Evolutionary conservation across 1,284 basidiomycete genomes (phyloP), one percentile per base, ranked within the genome.

Genomic region (Moniliophthora roreri): DNA sequence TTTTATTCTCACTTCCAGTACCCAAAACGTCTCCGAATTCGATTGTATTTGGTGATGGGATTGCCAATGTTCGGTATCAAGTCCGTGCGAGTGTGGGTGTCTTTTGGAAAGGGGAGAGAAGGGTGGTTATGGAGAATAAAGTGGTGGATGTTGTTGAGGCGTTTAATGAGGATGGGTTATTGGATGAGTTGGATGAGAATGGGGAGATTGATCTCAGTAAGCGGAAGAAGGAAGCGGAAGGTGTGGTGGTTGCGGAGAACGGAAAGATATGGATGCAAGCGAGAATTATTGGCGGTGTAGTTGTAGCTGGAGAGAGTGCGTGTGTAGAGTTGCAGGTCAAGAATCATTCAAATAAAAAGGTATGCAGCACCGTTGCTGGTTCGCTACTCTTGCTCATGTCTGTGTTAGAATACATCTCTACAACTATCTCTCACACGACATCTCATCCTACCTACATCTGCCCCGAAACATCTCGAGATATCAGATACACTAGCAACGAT

Each of bases 201-300:
- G 34, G 78, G 26, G 28, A 32, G 28, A 32, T 32, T 6, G 28
- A 32, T 32, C 7, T 6, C 7, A 11, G 28, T 32, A 23, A 20
- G 70, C 74, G 5, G 68, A 72, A 11, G 64, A 70, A 39, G 10
- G 69, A 76, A 20, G 78, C 81, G 0, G 81, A 87, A 56, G 81
- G 72, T 7, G 78, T 87, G 1, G 75, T 81, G 10, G 80, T 91
- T 20, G 85, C 82, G 0, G 89, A 91, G 64, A 80, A 79, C 57
- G 89, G 89, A 8, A 90, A 87, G 67, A 75, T 91, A 26, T 90
- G 87, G 84, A 78, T 81, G 38, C 85, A 88, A 61, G 88, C 79
- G 1, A 79, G 71, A 48, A 63, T 91, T 10, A 69, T 87, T 13
- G 85, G 82, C 24, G 81, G 79, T 4, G 69, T 85, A 20, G 61